Conservation (phyloP, 1,139 yeast species). For the Pichia sp. region DNA sequence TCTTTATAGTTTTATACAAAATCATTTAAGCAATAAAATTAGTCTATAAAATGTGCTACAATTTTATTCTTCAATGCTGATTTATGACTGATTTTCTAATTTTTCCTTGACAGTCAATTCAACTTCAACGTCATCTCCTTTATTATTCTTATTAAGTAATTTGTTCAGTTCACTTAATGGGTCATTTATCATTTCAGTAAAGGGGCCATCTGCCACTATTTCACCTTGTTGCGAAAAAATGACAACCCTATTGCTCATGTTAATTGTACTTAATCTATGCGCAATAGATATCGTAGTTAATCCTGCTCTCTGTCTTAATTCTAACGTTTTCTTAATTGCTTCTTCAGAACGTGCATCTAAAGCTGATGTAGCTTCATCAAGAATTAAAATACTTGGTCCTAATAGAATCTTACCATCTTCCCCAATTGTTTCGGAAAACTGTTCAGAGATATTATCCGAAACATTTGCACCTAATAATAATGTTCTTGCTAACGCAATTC, state of each 20-base stretch:
- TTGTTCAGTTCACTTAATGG: constrained; percentile 64
- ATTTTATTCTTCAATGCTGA: constrained; percentile 3
- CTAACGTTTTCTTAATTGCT: constrained; percentile 62
- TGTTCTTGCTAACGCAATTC: constrained; percentile 80
- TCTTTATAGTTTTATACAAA: neutral
- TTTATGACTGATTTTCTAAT: constrained; percentile 1
- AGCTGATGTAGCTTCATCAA: constrained; percentile 83
- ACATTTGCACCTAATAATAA: constrained; percentile 42
- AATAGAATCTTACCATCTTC: constrained; percentile 23
- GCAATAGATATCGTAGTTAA: constrained; percentile 89
- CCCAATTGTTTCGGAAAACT: constrained; percentile 13
- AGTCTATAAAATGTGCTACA: neutral
- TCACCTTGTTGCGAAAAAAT: constrained; percentile 68
- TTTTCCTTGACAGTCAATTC: constrained; percentile 15
- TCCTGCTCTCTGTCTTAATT: constrained; percentile 50
- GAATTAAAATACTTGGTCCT: constrained; percentile 60
- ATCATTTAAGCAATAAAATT: neutral
- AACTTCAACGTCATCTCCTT: constrained; percentile 24
- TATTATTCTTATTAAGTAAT: constrained; percentile 43
- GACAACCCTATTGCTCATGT: constrained; percentile 72
- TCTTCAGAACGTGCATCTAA: constrained; percentile 79
- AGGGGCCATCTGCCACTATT: constrained; percentile 76
- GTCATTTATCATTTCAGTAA: constrained; percentile 52
- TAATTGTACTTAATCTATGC: constrained; percentile 79
- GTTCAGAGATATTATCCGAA: constrained; percentile 5